Conservation (phyloP, 2,329 filamentous ascomycete species). For the Cercospora sesami region DNA sequence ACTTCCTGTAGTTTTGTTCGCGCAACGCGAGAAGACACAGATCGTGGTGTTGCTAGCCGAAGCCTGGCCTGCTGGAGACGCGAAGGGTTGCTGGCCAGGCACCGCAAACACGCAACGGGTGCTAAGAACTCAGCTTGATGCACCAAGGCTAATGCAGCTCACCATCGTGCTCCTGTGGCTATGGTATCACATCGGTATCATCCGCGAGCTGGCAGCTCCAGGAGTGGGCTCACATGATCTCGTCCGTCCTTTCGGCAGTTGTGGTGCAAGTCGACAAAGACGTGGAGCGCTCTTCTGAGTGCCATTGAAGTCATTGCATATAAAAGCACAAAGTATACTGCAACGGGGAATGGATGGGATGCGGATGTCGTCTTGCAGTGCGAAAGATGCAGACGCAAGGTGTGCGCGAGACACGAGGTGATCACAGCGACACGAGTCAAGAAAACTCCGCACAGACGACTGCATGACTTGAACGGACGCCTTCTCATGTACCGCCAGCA, state of each 20-base stretch:
- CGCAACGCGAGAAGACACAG: background rate
- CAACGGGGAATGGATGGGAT: too few species aligned
- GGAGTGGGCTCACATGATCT: background rate
- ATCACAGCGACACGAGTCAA: background rate
- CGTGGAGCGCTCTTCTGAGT: background rate
- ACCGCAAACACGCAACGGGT: background rate
- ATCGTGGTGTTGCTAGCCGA: background rate
- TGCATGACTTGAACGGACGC: background rate
- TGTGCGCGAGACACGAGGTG: background rate
- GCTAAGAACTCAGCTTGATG: background rate
- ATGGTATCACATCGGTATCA: background rate
- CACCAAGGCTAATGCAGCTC: background rate
- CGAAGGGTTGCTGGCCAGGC: background rate
- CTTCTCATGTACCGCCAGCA: background rate
- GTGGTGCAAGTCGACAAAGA: background rate
- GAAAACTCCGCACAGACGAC: background rate
- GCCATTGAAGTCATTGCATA: background rate
- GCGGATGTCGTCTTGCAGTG: background rate
- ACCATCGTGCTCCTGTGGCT: background rate
- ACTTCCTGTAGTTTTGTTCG: background rate
- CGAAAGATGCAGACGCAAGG: background rate
- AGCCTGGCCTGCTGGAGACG: background rate
- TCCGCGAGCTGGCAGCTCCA: background rate
- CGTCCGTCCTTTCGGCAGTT: background rate
- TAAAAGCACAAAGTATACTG: too few species aligned